phyloP scores from a whole-genome alignment of 2,329 filamentous ascomycete genomes.

The Claviceps africana region DNA sequence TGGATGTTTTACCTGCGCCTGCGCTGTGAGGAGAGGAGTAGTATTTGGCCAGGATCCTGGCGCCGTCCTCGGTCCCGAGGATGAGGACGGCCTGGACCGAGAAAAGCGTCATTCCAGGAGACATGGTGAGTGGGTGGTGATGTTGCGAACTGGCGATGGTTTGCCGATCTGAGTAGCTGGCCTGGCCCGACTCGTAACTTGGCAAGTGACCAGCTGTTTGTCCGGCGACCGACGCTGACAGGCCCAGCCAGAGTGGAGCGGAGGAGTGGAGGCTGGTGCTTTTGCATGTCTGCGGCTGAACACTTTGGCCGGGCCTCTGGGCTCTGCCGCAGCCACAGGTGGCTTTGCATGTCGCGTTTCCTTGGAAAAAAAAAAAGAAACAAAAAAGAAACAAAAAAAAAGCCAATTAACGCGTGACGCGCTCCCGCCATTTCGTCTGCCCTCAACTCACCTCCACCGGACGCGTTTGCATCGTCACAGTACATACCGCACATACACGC shows the following conservation, averaged over 20 bases:
- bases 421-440: not conserved
- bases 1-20: conserved; percentile 18
- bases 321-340: not conserved
- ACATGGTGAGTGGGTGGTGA: conserved; percentile 34
- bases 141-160: not conserved
- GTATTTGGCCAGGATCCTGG: conserved; percentile 89
- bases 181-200: not conserved
- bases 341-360: no score
- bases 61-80: conserved; percentile 74
- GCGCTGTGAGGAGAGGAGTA: conserved; percentile 50
- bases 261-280: not conserved
- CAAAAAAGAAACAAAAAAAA: no score
- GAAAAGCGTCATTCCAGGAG: conserved; percentile 61
- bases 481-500: no score
- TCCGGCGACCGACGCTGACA: not conserved
- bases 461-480: no score
- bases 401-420: conserved; percentile 4
- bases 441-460: no score
- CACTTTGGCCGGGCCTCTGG: conserved; percentile 1
- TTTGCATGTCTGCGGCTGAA: not conserved
- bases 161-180: not conserved
- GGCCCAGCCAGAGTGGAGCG: not conserved
- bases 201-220: conserved; percentile 2
- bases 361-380: not conserved
- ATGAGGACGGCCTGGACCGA: conserved; percentile 66